These are phyloP conservation scores for Camellia oleifera DNA, from an alignment of 179 eudicot genomes.

Conservation along the genomic window DNA sequence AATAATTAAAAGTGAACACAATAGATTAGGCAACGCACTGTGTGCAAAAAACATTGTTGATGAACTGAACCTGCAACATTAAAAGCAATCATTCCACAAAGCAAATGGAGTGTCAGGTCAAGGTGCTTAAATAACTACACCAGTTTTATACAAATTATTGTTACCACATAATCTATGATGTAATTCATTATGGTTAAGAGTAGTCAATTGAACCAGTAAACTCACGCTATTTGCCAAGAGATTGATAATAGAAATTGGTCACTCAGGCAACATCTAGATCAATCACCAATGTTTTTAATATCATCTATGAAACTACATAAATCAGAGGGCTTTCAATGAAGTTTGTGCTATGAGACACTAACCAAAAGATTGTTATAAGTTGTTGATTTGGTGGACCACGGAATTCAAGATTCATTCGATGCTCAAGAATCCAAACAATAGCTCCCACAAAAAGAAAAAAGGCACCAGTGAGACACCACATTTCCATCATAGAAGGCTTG, in stretches of 20 bases:
- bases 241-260: no score
- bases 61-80: constrained; percentile 75
- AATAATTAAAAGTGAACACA: neutral
- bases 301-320: no score
- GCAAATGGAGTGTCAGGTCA: no score
- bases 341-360: constrained; percentile 15
- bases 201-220: no score
- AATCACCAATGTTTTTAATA: neutral
- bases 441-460: constrained; percentile 69
- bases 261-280: neutral
- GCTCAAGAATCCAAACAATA: constrained; percentile 87
- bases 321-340: constrained; percentile 4
- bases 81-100: constrained; percentile 3
- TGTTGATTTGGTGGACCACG: constrained; percentile 80
- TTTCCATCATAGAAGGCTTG: constrained; percentile 58
- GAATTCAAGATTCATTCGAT: constrained; percentile 64
- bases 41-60: constrained; percentile 87
- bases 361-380: constrained; percentile 58
- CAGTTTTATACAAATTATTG: neutral
- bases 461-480: constrained; percentile 69
- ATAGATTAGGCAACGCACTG: constrained; percentile 37
- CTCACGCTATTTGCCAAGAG: no score
- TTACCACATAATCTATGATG: no score
- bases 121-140: no score
- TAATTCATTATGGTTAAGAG: no score